These are phyloP conservation scores for Hypsizygus ulmarius DNA, from an alignment of 1,284 basidiomycete genomes.

Conservation along the genomic window DNA sequence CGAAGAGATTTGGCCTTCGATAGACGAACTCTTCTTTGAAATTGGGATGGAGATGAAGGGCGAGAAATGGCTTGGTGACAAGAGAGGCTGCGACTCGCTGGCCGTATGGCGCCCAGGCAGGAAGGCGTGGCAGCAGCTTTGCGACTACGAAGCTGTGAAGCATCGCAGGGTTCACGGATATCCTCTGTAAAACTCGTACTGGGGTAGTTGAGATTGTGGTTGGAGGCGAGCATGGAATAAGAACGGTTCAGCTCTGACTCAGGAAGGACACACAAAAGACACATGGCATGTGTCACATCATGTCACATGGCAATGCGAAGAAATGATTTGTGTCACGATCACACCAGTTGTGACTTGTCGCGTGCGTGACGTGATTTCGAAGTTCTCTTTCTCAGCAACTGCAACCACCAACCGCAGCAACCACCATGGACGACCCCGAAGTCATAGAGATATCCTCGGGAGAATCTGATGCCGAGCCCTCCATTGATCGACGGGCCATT, in stretches of 20 bases:
- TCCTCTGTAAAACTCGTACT: no score
- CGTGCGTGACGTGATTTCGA: slow-evolving; percentile 21
- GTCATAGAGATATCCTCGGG: slow-evolving; percentile 32
- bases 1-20: background rate
- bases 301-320: no score
- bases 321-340: background rate
- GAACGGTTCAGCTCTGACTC: no score
- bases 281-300: no score
- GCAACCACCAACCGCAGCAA: background rate
- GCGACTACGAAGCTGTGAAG: background rate
- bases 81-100: background rate
- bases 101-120: background rate
- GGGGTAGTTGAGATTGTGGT: no score
- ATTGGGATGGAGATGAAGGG: background rate
- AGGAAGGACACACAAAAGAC: no score
- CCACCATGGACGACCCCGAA: slow-evolving; percentile 24
- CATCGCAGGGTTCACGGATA: no score
- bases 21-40: background rate
- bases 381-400: background rate
- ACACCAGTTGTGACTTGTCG: slow-evolving; percentile 20
- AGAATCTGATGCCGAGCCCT: slow-evolving; percentile 22
- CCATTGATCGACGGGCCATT: slow-evolving; percentile 45
- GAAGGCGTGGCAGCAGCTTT: slow-evolving; percentile 2
- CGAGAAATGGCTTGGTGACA: background rate
- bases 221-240: no score